phyloP scores from a whole-genome alignment of 768 basidiomycete genomes.

The Nidula microcarpa region DNA sequence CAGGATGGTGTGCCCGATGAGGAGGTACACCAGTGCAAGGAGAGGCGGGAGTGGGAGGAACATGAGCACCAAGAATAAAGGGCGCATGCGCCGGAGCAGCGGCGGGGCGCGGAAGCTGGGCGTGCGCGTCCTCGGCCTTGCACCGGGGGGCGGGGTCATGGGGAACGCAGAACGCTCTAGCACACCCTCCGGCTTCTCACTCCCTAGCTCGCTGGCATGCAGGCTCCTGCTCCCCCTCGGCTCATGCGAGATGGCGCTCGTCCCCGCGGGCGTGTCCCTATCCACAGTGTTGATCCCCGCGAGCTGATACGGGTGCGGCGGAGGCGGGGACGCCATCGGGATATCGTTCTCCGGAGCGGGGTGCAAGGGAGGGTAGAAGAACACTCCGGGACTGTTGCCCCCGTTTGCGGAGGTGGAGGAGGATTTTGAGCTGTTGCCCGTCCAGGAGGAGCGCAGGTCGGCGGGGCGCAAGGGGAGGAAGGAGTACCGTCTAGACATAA shows the following conservation, averaged over 20 bases:
- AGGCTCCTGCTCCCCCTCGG: not conserved
- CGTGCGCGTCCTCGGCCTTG: not conserved
- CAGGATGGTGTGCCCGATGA: conserved; percentile 26
- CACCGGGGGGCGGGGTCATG: not conserved
- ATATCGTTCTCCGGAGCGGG: not conserved
- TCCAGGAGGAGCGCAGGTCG: not conserved
- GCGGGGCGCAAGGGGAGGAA: not conserved
- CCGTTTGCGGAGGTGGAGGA: not conserved
- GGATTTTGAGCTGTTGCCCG: not conserved
- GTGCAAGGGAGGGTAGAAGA: not conserved
- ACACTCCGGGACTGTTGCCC: not conserved
- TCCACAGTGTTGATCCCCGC: not conserved
- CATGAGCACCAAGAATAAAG: conserved; percentile 12
- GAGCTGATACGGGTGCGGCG: not conserved
- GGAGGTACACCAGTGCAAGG: conserved; percentile 23
- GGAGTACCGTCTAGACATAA: not conserved
- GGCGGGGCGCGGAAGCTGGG: not conserved
- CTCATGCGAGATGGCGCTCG: not conserved
- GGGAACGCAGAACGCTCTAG: not conserved
- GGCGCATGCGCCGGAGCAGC: conserved; percentile 4
- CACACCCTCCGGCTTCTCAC: not conserved
- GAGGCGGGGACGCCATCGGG: not conserved
- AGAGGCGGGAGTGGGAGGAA: conserved; percentile 32
- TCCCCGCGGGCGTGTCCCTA: not conserved
- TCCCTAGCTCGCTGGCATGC: not conserved